These are phyloP conservation scores for Mycothermus thermophilus DNA, from an alignment of 495 filamentous ascomycete genomes.

Conservation along the genomic window DNA sequence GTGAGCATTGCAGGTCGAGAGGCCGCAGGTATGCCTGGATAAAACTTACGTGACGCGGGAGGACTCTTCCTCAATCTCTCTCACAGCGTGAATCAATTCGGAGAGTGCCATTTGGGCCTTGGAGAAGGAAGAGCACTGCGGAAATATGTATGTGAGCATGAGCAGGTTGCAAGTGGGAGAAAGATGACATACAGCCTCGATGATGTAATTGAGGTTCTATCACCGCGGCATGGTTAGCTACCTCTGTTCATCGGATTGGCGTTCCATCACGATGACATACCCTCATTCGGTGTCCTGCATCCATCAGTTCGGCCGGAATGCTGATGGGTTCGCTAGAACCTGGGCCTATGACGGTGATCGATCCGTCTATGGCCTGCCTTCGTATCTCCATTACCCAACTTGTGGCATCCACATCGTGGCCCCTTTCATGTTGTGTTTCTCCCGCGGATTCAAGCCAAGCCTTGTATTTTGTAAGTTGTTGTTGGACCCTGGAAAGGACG, in stretches of 20 bases:
- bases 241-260: too few species aligned
- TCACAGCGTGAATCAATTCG: too few species aligned
- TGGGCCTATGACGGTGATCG: constrained; percentile 1
- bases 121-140: constrained; percentile 7
- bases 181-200: constrained; percentile 4
- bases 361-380: too few species aligned
- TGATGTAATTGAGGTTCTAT: constrained; percentile 11
- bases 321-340: not conserved
- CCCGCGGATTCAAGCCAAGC: not conserved
- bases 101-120: constrained; percentile 2
- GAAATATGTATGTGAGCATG: not conserved
- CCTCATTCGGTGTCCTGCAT: constrained; percentile 1
- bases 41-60: too few species aligned
- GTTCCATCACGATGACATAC: too few species aligned
- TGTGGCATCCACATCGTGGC: not conserved
- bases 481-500: constrained; percentile 1
- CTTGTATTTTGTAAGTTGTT: not conserved
- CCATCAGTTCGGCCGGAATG: constrained; percentile 3
- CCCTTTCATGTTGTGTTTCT: not conserved
- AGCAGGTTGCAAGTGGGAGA: not conserved
- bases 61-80: too few species aligned
- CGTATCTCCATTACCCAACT: constrained; percentile 1
- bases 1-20: too few species aligned
- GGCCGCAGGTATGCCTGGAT: too few species aligned
- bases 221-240: constrained; percentile 7